A percentile compares a stretch with the other conserved stretches of the same genome.
Conservation (phyloP, 2,329 filamentous ascomycete species). For the Didymella segeticola region DNA sequence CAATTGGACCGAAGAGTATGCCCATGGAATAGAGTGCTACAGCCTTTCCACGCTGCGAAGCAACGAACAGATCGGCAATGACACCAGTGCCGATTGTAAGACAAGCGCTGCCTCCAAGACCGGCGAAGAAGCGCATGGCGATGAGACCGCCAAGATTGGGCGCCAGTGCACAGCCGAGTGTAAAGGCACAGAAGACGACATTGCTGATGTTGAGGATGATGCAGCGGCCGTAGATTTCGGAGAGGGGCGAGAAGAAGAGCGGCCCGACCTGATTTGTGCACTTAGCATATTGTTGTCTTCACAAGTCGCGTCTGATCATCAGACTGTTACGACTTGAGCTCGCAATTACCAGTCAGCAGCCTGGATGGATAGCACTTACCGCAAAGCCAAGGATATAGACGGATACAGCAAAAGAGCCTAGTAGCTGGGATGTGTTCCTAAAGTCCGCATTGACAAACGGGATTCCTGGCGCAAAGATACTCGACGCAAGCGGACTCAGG, state of each 20-base stretch:
- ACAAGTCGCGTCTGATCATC: neutral
- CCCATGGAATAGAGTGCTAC: constrained; percentile 42
- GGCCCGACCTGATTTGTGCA: constrained; percentile 33
- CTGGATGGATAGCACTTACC: too few relatives aligned
- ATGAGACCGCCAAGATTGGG: constrained; percentile 45
- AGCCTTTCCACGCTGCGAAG: constrained; percentile 42
- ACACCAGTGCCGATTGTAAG: constrained; percentile 45
- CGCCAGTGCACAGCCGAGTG: constrained; percentile 52
- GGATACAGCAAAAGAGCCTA: constrained; percentile 43
- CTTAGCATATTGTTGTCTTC: neutral
- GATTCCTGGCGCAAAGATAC: constrained; percentile 46
- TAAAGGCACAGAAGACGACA: constrained; percentile 60
- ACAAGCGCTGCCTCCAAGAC: constrained; percentile 34
- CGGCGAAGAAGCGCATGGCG: constrained; percentile 43
- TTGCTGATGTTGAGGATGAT: constrained; percentile 49
- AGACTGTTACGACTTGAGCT: neutral
- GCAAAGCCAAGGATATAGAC: constrained; percentile 48
- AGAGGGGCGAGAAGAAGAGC: constrained; percentile 43
- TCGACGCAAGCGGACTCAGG: constrained; percentile 44
- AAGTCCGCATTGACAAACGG: constrained; percentile 42
- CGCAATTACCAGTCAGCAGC: too few relatives aligned
- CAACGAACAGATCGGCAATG: constrained; percentile 44
- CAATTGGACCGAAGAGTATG: constrained; percentile 42
- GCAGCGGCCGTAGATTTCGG: constrained; percentile 45
- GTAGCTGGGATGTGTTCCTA: constrained; percentile 38